A percentile compares a stretch with the other conserved stretches of the same genome.
Conservation (phyloP, 495 filamentous ascomycete species). For the Xylaria intraflava region DNA sequence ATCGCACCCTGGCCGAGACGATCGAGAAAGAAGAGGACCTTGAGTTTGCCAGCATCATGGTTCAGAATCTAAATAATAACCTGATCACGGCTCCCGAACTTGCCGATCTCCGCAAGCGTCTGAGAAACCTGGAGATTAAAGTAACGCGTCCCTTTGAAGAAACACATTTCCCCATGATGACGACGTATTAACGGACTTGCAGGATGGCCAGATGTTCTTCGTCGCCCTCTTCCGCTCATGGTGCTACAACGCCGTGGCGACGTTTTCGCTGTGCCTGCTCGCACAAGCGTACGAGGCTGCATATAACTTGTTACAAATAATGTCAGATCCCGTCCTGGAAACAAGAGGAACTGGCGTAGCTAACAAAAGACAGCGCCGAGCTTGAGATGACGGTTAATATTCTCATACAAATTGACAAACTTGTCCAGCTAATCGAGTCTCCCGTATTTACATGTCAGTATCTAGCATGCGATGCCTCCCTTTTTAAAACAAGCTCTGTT, state of each 20-base stretch:
- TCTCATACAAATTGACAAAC: conserved; percentile 97
- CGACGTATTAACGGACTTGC: conserved; percentile 8
- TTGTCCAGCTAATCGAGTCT: conserved; percentile 94
- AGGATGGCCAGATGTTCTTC: conserved; percentile 95
- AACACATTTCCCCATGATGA: conserved; percentile 1
- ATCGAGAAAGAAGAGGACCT: conserved; percentile 97
- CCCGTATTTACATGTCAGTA: conserved; percentile 90
- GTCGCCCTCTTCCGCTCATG: conserved; percentile 89
- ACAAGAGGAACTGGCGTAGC: not conserved
- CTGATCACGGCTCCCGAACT: conserved; percentile 95
- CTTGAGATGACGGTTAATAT: conserved; percentile 99
- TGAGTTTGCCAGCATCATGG: conserved; percentile 99
- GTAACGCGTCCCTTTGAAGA: conserved; percentile 30
- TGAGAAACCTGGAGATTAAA: conserved; percentile 83
- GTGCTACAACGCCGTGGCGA: conserved; percentile 98
- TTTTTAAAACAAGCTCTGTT: not conserved
- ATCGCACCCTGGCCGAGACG: conserved; percentile 91
- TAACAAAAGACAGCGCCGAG: conserved; percentile 62
- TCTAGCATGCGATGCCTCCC: not conserved
- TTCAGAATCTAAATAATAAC: conserved; percentile 98
- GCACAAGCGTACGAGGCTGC: conserved; percentile 99
- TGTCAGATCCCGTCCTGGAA: conserved; percentile 50
- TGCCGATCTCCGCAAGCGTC: conserved; percentile 78
- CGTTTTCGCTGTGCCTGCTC: conserved; percentile 90
- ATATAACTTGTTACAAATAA: conserved; percentile 92